Percentiles rank a stretch among this genome's conserved stretches.
These are phyloP conservation scores for Tulasnella sp. DNA, from an alignment of 768 basidiomycete genomes.

Conservation along the genomic window DNA sequence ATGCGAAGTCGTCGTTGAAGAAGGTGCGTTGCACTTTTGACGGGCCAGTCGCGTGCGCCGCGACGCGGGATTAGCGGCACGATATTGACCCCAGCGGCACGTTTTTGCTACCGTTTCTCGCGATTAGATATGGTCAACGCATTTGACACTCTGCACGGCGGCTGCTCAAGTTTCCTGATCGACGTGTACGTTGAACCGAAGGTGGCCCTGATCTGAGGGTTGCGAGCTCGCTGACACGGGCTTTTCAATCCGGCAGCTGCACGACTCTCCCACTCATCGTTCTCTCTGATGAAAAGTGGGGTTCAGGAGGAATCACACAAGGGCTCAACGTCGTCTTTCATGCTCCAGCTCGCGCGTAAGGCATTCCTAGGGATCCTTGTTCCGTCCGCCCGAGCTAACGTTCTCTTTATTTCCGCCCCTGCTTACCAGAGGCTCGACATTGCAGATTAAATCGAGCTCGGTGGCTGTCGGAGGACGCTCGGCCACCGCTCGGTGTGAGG, in stretches of 20 bases:
- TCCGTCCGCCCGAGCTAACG: background rate
- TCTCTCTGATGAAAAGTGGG: constrained; percentile 16
- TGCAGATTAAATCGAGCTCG: constrained; percentile 6
- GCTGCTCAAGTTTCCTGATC: constrained; percentile 4
- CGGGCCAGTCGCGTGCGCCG: background rate
- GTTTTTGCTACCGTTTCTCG: background rate
- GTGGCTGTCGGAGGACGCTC: constrained; percentile 13
- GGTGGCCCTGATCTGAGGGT: background rate
- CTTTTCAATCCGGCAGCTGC: background rate
- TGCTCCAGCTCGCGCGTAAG: constrained; percentile 15
- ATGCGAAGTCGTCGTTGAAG: constrained; percentile 9
- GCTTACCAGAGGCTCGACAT: constrained; percentile 9
- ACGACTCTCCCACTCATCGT: constrained; percentile 7
- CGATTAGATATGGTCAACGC: constrained; percentile 12
- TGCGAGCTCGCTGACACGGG: background rate
- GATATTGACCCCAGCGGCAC: background rate
- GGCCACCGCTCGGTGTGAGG: constrained; percentile 16
- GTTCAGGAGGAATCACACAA: background rate
- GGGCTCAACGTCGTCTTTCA: constrained; percentile 14
- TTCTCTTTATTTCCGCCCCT: background rate
- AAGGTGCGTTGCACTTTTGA: background rate
- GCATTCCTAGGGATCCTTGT: background rate
- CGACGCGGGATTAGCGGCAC: background rate
- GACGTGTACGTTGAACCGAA: constrained; percentile 3
- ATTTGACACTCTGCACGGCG: constrained; percentile 12